Evolutionary conservation across 306 rosid genomes (phyloP), one percentile per base, ranked within the genome.

Genomic region (Canavalia gladiata): DNA sequence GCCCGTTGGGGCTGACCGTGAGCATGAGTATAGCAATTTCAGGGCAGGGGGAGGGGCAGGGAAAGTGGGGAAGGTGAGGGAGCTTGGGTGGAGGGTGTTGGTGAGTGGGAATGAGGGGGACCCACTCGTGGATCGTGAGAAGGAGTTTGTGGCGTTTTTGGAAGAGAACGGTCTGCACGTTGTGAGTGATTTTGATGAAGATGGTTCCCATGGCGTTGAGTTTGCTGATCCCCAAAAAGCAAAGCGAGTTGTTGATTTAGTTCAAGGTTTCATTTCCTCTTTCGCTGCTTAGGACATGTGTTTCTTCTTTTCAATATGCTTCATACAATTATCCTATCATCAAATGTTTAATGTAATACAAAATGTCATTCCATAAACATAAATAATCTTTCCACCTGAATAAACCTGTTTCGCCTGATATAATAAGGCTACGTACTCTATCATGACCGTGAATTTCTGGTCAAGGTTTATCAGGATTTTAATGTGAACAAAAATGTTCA

Each of bases 1-100:
- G 43, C 89, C 72, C 0, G 5, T 34, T 62, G 80, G 80, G 4
- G 87, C 1, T 72, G 81, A 76, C 50, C 87, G 86, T 0, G 90
- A 89, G 18, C 90, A 87, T 11, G 74, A 80, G 83, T 89, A 83
- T 77, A 55, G 65, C 43, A 78, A 87, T 87, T 85, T 71, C 13
- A 83, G 2, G 85, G 82, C 5, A 2, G 64, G 69, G 7, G 58
- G 31, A 6, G 85, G 79, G 0, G 34, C 58, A 2, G 41, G 13
- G 18, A 9, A 1, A 1, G 12, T 81, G 10, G 89, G 34, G 1
- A 42, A 18, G 33, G 65, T 89, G 10, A 82, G 9, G 47, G 34
- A n/a, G 8, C 55, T 57, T n/a, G 85, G 83, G 5, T 88, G 89
- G 84, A 81, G 82, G 71, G 83, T 78, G 0, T 50, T 88, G 71